Percentiles rank a stretch among this genome's conserved stretches.
These are phyloP conservation scores for Dactylorhiza incarnata DNA, from an alignment of 106 monocot genomes.

Conservation along the genomic window DNA sequence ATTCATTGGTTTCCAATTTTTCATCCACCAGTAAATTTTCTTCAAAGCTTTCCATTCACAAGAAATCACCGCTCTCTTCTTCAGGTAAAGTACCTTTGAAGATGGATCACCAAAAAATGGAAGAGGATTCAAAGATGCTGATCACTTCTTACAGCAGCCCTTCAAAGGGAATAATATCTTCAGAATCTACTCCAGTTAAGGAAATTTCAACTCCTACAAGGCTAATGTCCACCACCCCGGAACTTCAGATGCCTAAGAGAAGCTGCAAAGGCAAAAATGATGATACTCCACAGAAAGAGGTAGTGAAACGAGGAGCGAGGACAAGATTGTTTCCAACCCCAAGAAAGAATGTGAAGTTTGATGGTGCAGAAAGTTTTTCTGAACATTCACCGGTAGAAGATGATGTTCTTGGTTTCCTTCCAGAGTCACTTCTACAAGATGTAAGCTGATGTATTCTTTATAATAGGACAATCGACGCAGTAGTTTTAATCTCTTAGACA, in stretches of 20 bases:
- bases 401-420: constrained; percentile 56
- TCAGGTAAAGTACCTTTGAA: constrained; percentile 2
- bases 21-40: constrained; percentile 14
- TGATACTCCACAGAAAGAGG: constrained; percentile 25
- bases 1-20: constrained; percentile 5
- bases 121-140: background rate
- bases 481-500: background rate
- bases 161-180: constrained; percentile 8
- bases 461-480: background rate
- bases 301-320: constrained; percentile 31
- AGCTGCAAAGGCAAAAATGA: background rate
- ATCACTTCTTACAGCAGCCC: background rate
- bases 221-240: constrained; percentile 63
- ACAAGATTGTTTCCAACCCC: constrained; percentile 53
- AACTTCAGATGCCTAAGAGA: constrained; percentile 49
- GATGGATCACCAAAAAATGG: background rate
- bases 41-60: constrained; percentile 8
- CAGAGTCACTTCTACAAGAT: constrained; percentile 59
- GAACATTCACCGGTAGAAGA: constrained; percentile 14
- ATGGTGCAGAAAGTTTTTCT: constrained; percentile 12
- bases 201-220: constrained; percentile 30
- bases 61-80: constrained; percentile 17
- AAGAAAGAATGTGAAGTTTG: constrained; percentile 20
- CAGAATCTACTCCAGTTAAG: constrained; percentile 48
- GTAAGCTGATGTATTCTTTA: constrained; percentile 24